Percentiles rank a stretch among this genome's conserved stretches.
phyloP scores from a whole-genome alignment of 2,329 filamentous ascomycete genomes.

The Xylogone sp. region DNA sequence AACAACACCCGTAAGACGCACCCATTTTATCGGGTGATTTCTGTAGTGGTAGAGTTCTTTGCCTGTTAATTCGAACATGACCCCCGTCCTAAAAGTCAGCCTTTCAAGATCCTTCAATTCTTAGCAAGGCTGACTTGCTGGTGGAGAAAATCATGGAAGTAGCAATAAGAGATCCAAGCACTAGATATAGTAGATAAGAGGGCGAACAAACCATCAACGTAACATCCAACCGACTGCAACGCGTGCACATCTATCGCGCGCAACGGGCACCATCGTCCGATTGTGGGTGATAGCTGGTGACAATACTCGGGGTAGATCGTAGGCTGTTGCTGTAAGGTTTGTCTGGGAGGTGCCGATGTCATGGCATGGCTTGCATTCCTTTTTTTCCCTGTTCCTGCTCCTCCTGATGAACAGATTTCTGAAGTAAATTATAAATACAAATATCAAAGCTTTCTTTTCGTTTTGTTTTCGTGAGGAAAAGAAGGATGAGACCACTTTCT shows the following conservation, averaged over 20 bases:
- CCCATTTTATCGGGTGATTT: slow-evolving; percentile 76
- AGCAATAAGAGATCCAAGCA: background rate
- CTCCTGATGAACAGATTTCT: background rate
- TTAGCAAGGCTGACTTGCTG: too few relatives aligned
- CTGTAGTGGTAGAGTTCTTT: slow-evolving; percentile 61
- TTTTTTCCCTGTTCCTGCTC: background rate
- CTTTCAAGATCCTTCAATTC: background rate
- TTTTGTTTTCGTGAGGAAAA: too few relatives aligned
- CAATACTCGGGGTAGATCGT: slow-evolving; percentile 58
- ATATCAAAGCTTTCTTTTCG: too few relatives aligned
- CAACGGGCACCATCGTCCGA: slow-evolving; percentile 56
- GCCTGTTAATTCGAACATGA: slow-evolving; percentile 30
- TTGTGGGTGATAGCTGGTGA: slow-evolving; percentile 59
- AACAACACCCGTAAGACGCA: slow-evolving; percentile 66
- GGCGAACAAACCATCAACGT: slow-evolving; percentile 47
- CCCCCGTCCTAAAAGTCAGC: background rate
- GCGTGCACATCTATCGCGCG: slow-evolving; percentile 45
- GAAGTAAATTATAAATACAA: too few relatives aligned
- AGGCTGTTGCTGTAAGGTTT: slow-evolving; percentile 17
- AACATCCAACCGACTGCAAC: slow-evolving; percentile 41
- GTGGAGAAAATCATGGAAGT: background rate
- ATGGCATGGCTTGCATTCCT: slow-evolving; percentile 41
- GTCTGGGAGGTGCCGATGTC: slow-evolving; percentile 29
- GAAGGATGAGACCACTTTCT: background rate
- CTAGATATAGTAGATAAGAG: background rate